A percentile compares a stretch with the other conserved stretches of the same genome.
Evolutionary conservation across 2,329 filamentous ascomycete species (phyloP).

Genomic region (Akanthomyces dipterigenus): DNA sequence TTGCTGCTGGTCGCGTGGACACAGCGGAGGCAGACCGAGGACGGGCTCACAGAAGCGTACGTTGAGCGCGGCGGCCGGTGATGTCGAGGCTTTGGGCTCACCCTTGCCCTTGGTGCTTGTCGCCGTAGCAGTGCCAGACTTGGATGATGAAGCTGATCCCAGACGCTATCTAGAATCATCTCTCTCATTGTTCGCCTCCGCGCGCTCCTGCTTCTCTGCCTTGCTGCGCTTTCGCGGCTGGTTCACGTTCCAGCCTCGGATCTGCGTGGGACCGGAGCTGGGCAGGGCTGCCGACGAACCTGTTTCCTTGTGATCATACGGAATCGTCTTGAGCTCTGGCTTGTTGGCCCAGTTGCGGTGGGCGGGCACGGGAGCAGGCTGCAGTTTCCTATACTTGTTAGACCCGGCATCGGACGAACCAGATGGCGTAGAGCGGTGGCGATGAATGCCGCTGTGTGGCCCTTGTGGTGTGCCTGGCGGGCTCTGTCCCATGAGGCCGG

Average conservation of each 20-base stretch:
- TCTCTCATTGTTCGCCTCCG: conserved; percentile 27
- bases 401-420: conserved; percentile 30
- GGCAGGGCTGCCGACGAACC: conserved; percentile 48
- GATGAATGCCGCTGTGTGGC: conserved; percentile 24
- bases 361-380: conserved; percentile 49
- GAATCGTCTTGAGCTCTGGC: conserved; percentile 51
- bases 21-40: conserved; percentile 8
- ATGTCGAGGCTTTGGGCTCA: background rate
- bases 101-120: background rate
- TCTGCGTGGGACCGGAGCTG: conserved; percentile 47
- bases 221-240: conserved; percentile 32
- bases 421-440: conserved; percentile 32
- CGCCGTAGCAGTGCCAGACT: background rate
- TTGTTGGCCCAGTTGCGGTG: conserved; percentile 41
- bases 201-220: conserved; percentile 26
- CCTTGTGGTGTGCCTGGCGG: conserved; percentile 29
- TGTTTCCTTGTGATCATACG: conserved; percentile 55
- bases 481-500: conserved; percentile 27
- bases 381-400: conserved; percentile 50
- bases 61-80: background rate
- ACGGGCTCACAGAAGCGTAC: conserved; percentile 5
- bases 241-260: conserved; percentile 50
- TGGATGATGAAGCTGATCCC: conserved; percentile 19
- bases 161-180: conserved; percentile 33
- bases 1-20: conserved; percentile 1